Evolutionary conservation across 208 protist genomes (phyloP).

Genomic region (Trypanosoma lewisi): DNA sequence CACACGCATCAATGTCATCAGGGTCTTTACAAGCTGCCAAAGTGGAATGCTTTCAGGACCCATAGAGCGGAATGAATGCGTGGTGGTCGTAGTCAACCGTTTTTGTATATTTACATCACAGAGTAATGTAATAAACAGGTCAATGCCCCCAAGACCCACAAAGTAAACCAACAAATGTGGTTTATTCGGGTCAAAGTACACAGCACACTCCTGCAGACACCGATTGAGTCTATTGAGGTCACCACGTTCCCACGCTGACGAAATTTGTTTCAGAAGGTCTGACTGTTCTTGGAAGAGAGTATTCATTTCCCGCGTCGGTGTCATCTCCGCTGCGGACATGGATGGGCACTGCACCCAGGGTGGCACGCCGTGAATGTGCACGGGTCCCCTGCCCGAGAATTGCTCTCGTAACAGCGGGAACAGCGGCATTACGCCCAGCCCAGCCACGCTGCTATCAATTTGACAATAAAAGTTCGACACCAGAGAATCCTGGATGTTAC

Average conservation of each 20-base stretch:
- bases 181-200: conserved; percentile 47
- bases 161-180: conserved; percentile 49
- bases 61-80: conserved; percentile 5
- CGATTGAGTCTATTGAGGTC: conserved; percentile 21
- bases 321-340: background rate
- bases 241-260: conserved; percentile 14
- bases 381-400: conserved; percentile 5
- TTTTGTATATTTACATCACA: conserved; percentile 45
- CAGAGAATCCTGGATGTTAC: background rate
- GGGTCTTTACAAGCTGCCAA: conserved; percentile 32
- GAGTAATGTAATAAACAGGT: conserved; percentile 61
- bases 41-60: conserved; percentile 13
- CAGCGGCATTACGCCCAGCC: background rate
- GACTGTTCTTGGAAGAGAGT: conserved; percentile 16
- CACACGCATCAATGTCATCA: conserved; percentile 33
- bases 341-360: conserved; percentile 15
- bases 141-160: conserved; percentile 60
- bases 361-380: conserved; percentile 2
- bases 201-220: conserved; percentile 31
- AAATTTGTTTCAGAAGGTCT: conserved; percentile 18
- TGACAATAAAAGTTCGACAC: background rate
- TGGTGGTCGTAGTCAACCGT: background rate
- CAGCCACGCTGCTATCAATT: background rate
- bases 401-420: conserved; percentile 21
- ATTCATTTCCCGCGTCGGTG: conserved; percentile 6